Conservation (phyloP, 2,329 filamentous ascomycete species). For the Colletotrichum sp. region DNA sequence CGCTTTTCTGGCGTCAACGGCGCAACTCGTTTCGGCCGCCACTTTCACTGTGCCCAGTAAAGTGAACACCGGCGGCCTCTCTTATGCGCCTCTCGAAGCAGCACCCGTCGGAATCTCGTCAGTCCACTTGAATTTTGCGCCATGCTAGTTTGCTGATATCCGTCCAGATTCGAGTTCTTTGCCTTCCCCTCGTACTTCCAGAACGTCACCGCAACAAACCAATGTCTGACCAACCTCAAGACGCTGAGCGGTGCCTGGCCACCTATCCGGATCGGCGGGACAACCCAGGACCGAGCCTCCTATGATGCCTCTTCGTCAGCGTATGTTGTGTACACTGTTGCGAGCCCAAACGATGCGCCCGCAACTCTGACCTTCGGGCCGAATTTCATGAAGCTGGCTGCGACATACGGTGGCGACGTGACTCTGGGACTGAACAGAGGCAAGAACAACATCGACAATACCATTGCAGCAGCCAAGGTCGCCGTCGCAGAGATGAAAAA, state of each 20-base stretch:
- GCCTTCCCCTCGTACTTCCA: constrained; percentile 59
- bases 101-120: constrained; percentile 10
- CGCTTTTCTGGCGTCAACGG: not conserved
- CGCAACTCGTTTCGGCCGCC: not conserved
- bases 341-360: constrained; percentile 51
- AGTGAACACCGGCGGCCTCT: not conserved
- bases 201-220: constrained; percentile 52
- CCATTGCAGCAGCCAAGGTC: constrained; percentile 53
- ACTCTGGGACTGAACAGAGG: constrained; percentile 60
- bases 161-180: constrained; percentile 58
- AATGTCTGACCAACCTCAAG: constrained; percentile 57
- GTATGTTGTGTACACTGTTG: constrained; percentile 57
- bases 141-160: not conserved
- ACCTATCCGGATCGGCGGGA: constrained; percentile 62
- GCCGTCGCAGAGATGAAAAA: constrained; percentile 51
- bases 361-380: constrained; percentile 55
- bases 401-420: constrained; percentile 51
- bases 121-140: not conserved
- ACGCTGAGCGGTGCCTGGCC: constrained; percentile 55
- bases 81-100: not conserved
- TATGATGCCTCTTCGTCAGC: constrained; percentile 50
- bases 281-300: constrained; percentile 60
- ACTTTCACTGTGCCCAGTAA: not conserved
- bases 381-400: constrained; percentile 55
- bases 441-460: constrained; percentile 57